Conservation (phyloP, 176 grass and related monocot genomes). For the Carex parvula region DNA sequence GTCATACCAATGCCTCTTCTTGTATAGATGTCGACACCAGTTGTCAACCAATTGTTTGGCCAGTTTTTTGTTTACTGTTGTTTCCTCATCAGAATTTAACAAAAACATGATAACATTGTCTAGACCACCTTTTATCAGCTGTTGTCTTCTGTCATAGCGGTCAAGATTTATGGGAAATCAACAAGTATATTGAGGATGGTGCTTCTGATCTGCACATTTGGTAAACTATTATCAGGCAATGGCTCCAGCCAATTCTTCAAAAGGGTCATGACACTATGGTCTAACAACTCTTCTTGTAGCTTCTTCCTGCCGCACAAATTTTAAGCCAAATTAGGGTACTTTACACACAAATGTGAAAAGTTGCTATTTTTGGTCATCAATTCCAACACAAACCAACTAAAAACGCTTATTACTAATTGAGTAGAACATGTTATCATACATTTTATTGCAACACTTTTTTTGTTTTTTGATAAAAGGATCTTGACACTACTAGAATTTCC, state of each 20-base stretch:
- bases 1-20: too few species aligned
- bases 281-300: constrained; percentile 96
- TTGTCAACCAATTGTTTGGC: constrained; percentile 95
- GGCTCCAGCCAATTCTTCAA: constrained; percentile 96
- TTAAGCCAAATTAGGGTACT: not conserved
- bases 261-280: constrained; percentile 86
- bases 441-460: not conserved
- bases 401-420: too few species aligned
- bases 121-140: constrained; percentile 91
- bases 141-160: constrained; percentile 78
- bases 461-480: too few species aligned
- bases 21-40: constrained; percentile 27
- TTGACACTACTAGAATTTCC: too few species aligned
- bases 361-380: too few species aligned
- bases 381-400: too few species aligned
- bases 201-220: constrained; percentile 93
- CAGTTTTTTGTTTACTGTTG: constrained; percentile 81
- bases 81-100: constrained; percentile 92
- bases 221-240: constrained; percentile 81
- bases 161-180: constrained; percentile 94
- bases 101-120: constrained; percentile 99
- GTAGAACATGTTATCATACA: not conserved
- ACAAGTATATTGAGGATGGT: constrained; percentile 73
- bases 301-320: constrained; percentile 53
- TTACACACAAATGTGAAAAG: too few species aligned